phyloP scores from a whole-genome alignment of 2,329 filamentous ascomycete species.

The Aquanectria penicillioides region DNA sequence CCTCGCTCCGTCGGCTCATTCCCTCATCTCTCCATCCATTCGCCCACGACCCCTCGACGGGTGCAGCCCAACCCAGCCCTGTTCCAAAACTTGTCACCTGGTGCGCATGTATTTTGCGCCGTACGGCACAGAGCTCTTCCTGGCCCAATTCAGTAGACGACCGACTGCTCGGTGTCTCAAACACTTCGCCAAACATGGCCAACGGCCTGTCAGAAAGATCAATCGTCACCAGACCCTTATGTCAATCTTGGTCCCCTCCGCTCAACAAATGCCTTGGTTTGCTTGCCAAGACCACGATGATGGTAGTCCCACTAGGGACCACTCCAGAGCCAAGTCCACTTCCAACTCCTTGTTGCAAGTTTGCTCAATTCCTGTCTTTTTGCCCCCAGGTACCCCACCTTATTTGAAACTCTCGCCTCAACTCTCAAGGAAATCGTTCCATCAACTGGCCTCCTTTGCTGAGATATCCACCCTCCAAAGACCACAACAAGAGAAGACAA shows the following conservation, averaged over 20 bases:
- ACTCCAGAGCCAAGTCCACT: no score
- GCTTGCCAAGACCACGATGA: conserved; percentile 15
- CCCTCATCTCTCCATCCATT: conserved; percentile 20
- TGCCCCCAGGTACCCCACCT: conserved; percentile 5
- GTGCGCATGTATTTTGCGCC: not conserved
- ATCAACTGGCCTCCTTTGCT: not conserved
- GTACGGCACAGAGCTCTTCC: not conserved
- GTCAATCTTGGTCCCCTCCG: not conserved
- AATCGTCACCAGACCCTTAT: conserved; percentile 11
- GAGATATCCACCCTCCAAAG: no score
- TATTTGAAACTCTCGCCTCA: conserved; percentile 11
- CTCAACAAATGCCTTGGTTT: not conserved
- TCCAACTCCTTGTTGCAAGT: no score
- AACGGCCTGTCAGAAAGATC: not conserved
- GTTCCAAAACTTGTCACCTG: conserved; percentile 18
- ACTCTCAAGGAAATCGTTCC: conserved; percentile 1
- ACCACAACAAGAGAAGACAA: no score
- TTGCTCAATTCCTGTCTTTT: not conserved
- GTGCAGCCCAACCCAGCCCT: not conserved
- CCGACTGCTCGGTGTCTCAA: not conserved
- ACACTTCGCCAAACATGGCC: not conserved
- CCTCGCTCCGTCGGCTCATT: conserved; percentile 10
- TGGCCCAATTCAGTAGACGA: not conserved
- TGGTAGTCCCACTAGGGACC: not conserved
- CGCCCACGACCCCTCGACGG: not conserved